Conservation (phyloP, 2,329 filamentous ascomycete genomes). For the Aspergillus cejpii region DNA sequence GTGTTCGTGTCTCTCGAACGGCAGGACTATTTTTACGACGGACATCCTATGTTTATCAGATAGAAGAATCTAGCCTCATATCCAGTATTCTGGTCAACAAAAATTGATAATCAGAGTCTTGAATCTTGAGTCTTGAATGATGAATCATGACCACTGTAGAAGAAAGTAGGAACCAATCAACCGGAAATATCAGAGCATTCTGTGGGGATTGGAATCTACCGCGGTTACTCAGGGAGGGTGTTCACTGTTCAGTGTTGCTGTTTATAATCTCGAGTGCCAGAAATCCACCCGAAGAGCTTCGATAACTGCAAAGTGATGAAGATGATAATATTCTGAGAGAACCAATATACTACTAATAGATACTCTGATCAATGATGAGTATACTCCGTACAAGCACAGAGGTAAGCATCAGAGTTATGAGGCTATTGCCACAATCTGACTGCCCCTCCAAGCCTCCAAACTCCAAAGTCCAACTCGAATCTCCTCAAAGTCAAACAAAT, state of each 20-base stretch:
- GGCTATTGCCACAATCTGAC: neutral
- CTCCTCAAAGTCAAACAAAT: neutral
- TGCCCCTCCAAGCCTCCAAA: neutral
- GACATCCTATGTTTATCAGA: conserved; percentile 27
- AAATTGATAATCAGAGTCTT: no score
- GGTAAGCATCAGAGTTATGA: no score
- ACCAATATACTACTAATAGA: no score
- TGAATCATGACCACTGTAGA: neutral
- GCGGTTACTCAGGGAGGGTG: neutral
- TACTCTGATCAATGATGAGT: neutral
- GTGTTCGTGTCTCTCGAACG: conserved; percentile 36
- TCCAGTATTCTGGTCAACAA: neutral
- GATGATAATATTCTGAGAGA: no score
- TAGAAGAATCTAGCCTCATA: neutral
- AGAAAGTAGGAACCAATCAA: neutral
- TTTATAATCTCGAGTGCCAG: conserved; percentile 21
- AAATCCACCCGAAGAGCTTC: conserved; percentile 1
- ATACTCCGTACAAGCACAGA: no score
- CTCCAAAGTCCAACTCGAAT: no score
- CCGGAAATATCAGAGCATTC: conserved; percentile 1
- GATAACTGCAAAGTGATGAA: no score
- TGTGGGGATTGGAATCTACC: conserved; percentile 6
- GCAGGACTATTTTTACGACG: conserved; percentile 45
- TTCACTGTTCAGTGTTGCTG: conserved; percentile 17
- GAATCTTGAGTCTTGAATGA: neutral